phyloP scores from a whole-genome alignment of 768 basidiomycete species.

The Amanita jacksonii region DNA sequence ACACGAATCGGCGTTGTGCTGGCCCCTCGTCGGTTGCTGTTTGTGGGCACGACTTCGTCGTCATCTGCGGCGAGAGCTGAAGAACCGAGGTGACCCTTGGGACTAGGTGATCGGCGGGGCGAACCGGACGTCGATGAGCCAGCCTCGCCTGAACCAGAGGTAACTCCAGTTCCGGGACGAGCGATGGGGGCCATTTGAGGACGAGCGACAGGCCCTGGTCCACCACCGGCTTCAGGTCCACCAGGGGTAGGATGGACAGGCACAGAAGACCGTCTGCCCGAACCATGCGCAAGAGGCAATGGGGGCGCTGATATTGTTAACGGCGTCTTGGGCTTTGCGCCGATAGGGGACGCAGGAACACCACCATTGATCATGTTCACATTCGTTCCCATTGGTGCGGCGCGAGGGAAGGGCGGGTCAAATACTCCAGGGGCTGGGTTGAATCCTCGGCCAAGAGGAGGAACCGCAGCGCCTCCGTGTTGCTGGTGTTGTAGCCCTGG shows the following conservation, averaged over 20 bases:
- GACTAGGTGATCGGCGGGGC: constrained; percentile 39
- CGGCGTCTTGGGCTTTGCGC: constrained; percentile 36
- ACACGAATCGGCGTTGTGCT: constrained; percentile 24
- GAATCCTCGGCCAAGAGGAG: constrained; percentile 36
- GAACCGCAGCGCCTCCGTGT: constrained; percentile 20
- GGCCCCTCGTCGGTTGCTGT: constrained; percentile 29
- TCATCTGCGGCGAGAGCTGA: constrained; percentile 72
- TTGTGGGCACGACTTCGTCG: constrained; percentile 58
- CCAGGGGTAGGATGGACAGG: constrained; percentile 19
- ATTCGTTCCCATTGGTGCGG: constrained; percentile 22
- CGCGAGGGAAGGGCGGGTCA: constrained; percentile 40
- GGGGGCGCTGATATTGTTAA: constrained; percentile 20
- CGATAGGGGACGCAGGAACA: constrained; percentile 38
- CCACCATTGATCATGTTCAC: constrained; percentile 13
- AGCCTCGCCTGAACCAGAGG: constrained; percentile 32
- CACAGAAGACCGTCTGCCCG: constrained; percentile 37
- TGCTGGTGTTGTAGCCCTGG: constrained; percentile 31
- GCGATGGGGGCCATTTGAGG: constrained; percentile 59
- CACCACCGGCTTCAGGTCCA: too few species aligned
- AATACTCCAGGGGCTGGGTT: constrained; percentile 25
- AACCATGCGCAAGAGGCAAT: constrained; percentile 35
- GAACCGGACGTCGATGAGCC: constrained; percentile 58
- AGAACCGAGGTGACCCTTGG: constrained; percentile 65
- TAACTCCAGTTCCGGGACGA: constrained; percentile 35
- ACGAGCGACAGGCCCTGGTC: constrained; percentile 53